These are phyloP conservation scores for Coemansia sp. DNA, from an alignment of 192 early-diverging fungal genomes.

Conservation along the genomic window DNA sequence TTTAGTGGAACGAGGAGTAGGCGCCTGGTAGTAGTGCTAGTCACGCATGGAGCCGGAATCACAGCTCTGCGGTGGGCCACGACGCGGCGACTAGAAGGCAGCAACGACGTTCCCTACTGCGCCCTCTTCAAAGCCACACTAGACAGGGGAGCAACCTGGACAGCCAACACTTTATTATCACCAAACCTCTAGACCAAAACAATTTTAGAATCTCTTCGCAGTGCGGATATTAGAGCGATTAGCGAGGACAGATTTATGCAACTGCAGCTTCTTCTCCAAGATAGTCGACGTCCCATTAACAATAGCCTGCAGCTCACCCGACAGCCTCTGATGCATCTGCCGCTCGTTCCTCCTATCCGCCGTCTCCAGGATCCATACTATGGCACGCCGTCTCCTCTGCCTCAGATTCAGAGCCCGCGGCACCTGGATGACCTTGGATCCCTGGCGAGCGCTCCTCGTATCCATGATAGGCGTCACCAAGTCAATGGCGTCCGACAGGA, in stretches of 20 bases:
- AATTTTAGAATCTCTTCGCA: background rate
- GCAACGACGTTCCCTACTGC: conserved; percentile 39
- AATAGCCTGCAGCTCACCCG: conserved; percentile 77
- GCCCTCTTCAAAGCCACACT: conserved; percentile 31
- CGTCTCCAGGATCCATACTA: conserved; percentile 84
- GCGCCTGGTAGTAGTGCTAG: conserved; percentile 30
- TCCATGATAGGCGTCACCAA: conserved; percentile 73
- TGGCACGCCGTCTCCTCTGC: conserved; percentile 72
- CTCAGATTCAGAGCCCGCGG: conserved; percentile 76
- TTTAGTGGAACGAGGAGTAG: conserved; percentile 1
- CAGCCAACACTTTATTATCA: conserved; percentile 11
- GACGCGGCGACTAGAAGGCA: conserved; percentile 11
- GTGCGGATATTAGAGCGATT: conserved; percentile 73
- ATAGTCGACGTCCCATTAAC: conserved; percentile 68
- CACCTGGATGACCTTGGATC: conserved; percentile 78
- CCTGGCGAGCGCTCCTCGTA: conserved; percentile 65
- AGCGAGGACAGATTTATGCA: conserved; percentile 79
- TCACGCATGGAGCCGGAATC: conserved; percentile 49
- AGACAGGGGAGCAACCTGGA: conserved; percentile 22
- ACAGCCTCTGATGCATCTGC: conserved; percentile 67
- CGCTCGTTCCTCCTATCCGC: conserved; percentile 63
- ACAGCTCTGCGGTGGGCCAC: conserved; percentile 46
- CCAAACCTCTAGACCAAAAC: conserved; percentile 15
- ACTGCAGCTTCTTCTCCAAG: conserved; percentile 68
- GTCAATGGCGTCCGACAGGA: conserved; percentile 73